phyloP scores from a whole-genome alignment of 805 yeast species.

The Lachancea quebecensis region DNA sequence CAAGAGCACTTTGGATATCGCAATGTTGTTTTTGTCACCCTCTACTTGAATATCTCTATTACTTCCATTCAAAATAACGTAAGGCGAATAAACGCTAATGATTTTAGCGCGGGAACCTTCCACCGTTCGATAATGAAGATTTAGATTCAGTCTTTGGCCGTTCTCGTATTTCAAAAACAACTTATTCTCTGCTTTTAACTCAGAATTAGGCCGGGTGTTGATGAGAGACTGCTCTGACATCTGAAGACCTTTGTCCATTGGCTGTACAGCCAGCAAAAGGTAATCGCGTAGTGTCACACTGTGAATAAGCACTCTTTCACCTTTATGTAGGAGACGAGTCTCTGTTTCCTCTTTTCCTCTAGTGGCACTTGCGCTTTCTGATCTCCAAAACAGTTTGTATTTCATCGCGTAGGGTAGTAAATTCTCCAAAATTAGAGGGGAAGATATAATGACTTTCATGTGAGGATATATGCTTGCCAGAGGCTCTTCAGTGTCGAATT shows the following conservation, averaged over 20 bases:
- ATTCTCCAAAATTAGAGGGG: slow-evolving; percentile 83
- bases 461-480: slow-evolving; percentile 76
- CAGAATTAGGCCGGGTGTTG: slow-evolving; percentile 47
- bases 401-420: slow-evolving; percentile 74
- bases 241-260: slow-evolving; percentile 37
- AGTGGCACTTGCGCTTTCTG: slow-evolving; percentile 47
- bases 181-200: slow-evolving; percentile 48
- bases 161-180: slow-evolving; percentile 49
- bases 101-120: slow-evolving; percentile 47
- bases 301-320: slow-evolving; percentile 68
- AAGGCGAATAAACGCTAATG: slow-evolving; percentile 75
- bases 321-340: slow-evolving; percentile 42
- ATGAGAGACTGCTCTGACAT: slow-evolving; percentile 34
- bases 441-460: slow-evolving; percentile 65
- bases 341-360: slow-evolving; percentile 42
- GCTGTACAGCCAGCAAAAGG: slow-evolving; percentile 62
- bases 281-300: slow-evolving; percentile 69
- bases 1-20: slow-evolving; percentile 37
- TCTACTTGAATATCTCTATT: slow-evolving; percentile 55
- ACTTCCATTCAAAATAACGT: slow-evolving; percentile 74
- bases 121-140: slow-evolving; percentile 53
- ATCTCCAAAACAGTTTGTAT: slow-evolving; percentile 69
- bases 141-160: slow-evolving; percentile 61
- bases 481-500: slow-evolving; percentile 59
- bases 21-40: slow-evolving; percentile 48